phyloP scores from a whole-genome alignment of 176 grass and related monocot species.

The Zea mays region DNA sequence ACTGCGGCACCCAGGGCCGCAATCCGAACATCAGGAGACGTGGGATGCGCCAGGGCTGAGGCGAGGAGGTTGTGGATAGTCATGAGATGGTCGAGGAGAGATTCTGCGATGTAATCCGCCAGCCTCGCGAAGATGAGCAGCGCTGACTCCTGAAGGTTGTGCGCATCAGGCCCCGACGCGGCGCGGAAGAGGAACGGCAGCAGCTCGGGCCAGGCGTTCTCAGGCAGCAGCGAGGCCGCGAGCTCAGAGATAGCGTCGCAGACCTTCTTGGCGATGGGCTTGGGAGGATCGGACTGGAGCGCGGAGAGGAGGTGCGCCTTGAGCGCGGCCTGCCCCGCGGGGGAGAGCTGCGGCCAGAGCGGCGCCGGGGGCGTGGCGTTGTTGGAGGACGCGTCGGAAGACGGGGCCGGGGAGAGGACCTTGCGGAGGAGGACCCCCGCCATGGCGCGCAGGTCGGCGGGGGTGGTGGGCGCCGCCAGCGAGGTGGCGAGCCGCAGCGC shows the following conservation, averaged over 20 bases:
- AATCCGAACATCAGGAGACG: conserved; percentile 87
- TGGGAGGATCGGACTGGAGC: conserved; percentile 63
- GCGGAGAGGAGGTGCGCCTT: conserved; percentile 66
- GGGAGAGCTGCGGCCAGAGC: conserved; percentile 74
- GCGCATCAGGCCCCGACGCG: conserved; percentile 52
- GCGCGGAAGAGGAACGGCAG: conserved; percentile 87
- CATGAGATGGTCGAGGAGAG: conserved; percentile 67
- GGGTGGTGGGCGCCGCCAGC: conserved; percentile 45
- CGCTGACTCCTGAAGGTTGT: conserved; percentile 78
- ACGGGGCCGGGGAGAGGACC: conserved; percentile 62
- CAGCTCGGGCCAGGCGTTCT: conserved; percentile 69
- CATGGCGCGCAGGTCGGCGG: conserved; percentile 62
- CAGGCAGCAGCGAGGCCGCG: conserved; percentile 66
- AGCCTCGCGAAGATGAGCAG: conserved; percentile 80
- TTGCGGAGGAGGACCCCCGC: conserved; percentile 78
- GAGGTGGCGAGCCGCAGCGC: conserved; percentile 66
- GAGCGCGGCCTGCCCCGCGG: conserved; percentile 48
- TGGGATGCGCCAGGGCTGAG: conserved; percentile 60
- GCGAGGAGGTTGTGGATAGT: conserved; percentile 84
- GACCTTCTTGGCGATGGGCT: conserved; percentile 85
- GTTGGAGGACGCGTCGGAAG: conserved; percentile 38
- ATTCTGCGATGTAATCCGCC: conserved; percentile 70
- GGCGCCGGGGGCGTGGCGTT: background rate
- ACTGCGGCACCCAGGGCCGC: conserved; percentile 70
- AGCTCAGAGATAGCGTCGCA: conserved; percentile 89